Percentiles rank a stretch among this genome's conserved stretches.
These are phyloP conservation scores for Heterobasidion irregulare DNA, from an alignment of 1,284 basidiomycete genomes.

Conservation along the genomic window DNA sequence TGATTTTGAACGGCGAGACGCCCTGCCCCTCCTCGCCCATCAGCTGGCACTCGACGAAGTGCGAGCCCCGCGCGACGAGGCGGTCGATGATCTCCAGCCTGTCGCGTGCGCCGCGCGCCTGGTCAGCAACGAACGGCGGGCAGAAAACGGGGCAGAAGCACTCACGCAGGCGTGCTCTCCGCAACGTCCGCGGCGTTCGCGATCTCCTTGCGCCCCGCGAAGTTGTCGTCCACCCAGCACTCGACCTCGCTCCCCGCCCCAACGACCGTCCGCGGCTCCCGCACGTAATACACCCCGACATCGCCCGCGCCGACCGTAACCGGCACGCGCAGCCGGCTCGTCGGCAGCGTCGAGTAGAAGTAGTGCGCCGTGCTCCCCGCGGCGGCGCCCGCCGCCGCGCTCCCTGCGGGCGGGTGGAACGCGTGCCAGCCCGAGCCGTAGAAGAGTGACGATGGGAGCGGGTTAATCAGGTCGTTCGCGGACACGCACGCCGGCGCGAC, in stretches of 20 bases:
- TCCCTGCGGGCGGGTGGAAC: conserved; percentile 53
- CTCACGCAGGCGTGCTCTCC: conserved; percentile 47
- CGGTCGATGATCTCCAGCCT: conserved; percentile 77
- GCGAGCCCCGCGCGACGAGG: conserved; percentile 66
- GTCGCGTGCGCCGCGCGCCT: too few relatives aligned
- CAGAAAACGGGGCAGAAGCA: conserved; percentile 15
- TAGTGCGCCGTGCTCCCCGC: conserved; percentile 55
- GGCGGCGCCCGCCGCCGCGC: conserved; percentile 26
- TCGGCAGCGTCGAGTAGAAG: conserved; percentile 79
- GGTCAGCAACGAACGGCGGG: conserved; percentile 4
- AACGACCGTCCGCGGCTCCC: conserved; percentile 44
- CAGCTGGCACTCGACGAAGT: conserved; percentile 80
- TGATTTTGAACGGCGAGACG: conserved; percentile 75
- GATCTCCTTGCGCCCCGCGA: conserved; percentile 49
- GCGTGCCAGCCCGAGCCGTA: conserved; percentile 85
- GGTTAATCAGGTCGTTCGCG: conserved; percentile 93
- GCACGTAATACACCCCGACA: conserved; percentile 71
- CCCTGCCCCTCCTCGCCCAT: conserved; percentile 72
- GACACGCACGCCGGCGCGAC: conserved; percentile 84
- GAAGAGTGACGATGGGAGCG: conserved; percentile 83
- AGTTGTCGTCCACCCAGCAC: conserved; percentile 86
- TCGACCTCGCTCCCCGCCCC: conserved; percentile 59
- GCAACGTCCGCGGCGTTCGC: conserved; percentile 51
- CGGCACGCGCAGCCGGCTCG: conserved; percentile 70
- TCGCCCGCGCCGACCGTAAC: conserved; percentile 71